Evolutionary conservation across 441 rosid species (phyloP).

Genomic region (Heliophila coronopifolia): DNA sequence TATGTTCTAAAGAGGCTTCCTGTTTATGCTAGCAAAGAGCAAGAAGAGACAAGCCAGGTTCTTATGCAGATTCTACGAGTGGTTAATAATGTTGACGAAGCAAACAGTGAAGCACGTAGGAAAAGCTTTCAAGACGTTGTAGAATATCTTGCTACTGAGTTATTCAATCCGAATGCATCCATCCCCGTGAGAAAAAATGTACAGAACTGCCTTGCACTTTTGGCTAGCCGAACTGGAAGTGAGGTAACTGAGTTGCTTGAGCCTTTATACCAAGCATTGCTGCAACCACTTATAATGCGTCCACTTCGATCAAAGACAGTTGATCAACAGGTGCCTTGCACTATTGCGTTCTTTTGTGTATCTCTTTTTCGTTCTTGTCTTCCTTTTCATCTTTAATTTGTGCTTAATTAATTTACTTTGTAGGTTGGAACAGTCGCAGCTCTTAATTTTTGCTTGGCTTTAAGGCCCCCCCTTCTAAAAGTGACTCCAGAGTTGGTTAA

Average conservation of each 20-base stretch:
- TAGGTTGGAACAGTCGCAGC: constrained; percentile 98
- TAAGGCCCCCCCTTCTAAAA: constrained; percentile 98
- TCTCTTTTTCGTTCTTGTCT: constrained; percentile 14
- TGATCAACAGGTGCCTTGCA: constrained; percentile 79
- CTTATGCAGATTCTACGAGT: constrained; percentile 97
- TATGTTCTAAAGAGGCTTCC: constrained; percentile 96
- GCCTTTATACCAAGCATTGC: constrained; percentile 75
- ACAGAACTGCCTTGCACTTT: constrained; percentile 89
- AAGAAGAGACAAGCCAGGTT: constrained; percentile 98
- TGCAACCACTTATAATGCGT: constrained; percentile 87
- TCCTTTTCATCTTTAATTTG: constrained; percentile 20
- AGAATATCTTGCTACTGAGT: constrained; percentile 90
- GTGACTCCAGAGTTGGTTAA: constrained; percentile 91
- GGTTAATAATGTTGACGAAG: constrained; percentile 96
- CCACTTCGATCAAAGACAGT: constrained; percentile 89
- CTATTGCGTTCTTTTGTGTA: constrained; percentile 21
- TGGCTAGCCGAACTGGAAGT: constrained; percentile 99
- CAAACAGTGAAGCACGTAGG: constrained; percentile 87
- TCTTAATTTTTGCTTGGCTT: constrained; percentile 89
- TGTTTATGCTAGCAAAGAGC: constrained; percentile 88
- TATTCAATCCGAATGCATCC: constrained; percentile 89
- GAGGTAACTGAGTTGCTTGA: constrained; percentile 97
- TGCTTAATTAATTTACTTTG: constrained; percentile 25
- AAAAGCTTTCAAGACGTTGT: constrained; percentile 93
- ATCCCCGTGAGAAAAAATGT: constrained; percentile 88